phyloP scores from a whole-genome alignment of 805 yeast genomes.

The Starmerella asiatica region DNA sequence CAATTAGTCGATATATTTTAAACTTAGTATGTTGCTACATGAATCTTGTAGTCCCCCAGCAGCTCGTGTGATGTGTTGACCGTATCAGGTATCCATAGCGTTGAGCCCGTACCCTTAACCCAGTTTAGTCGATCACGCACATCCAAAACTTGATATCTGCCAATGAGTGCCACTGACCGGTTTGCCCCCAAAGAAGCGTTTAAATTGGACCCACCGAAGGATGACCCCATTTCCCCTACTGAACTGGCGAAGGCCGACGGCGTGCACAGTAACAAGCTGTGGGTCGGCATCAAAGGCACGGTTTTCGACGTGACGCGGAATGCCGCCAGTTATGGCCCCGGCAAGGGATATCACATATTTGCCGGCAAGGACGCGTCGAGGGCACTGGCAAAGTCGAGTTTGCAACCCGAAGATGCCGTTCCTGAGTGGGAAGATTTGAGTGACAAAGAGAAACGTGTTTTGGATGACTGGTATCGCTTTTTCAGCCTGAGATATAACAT shows the following conservation, averaged over 20 bases:
- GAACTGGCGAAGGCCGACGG: slow-evolving; percentile 39
- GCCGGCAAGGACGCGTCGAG: slow-evolving; percentile 70
- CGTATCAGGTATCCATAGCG: too few species aligned
- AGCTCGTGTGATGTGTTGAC: too few species aligned
- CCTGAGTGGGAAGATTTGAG: slow-evolving; percentile 33
- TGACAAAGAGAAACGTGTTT: slow-evolving; percentile 44
- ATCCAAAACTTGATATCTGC: too few species aligned
- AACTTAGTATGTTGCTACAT: too few species aligned
- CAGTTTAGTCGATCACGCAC: not conserved
- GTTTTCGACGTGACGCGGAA: slow-evolving; percentile 69
- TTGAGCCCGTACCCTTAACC: not conserved
- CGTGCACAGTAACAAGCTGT: slow-evolving; percentile 34
- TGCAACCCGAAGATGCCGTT: slow-evolving; percentile 40
- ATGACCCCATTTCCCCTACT: slow-evolving; percentile 32
- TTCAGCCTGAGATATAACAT: slow-evolving; percentile 44
- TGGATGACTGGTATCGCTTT: slow-evolving; percentile 61
- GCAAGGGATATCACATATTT: slow-evolving; percentile 54
- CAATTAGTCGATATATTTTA: too few species aligned
- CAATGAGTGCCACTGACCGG: slow-evolving; percentile 22
- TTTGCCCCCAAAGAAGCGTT: slow-evolving; percentile 47
- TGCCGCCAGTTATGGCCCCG: slow-evolving; percentile 58
- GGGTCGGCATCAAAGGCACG: slow-evolving; percentile 61
- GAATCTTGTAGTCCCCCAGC: too few species aligned
- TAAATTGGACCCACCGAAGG: slow-evolving; percentile 38
- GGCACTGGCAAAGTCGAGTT: slow-evolving; percentile 56